These are phyloP conservation scores for Oldenlandia corymbosa DNA, from an alignment of 257 asterid genomes.

Conservation along the genomic window DNA sequence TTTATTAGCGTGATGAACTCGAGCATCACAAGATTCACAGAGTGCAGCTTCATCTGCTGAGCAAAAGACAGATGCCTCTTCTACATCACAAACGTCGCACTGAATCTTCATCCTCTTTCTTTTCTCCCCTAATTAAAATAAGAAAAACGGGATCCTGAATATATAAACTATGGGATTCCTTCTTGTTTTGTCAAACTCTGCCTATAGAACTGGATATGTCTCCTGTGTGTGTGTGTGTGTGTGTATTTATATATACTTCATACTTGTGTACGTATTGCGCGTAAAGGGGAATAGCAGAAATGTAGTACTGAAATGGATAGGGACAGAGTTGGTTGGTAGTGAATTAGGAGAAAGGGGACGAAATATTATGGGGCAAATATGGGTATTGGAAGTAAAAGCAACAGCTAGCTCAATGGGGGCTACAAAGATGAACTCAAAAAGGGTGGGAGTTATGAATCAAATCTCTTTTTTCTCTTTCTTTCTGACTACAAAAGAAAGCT, in stretches of 20 bases:
- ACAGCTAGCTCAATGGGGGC: slow-evolving; percentile 42
- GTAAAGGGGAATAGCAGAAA: too few relatives aligned
- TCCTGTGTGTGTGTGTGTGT: too few relatives aligned
- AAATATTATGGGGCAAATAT: slow-evolving; percentile 54
- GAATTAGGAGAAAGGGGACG: slow-evolving; percentile 41
- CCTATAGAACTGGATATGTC: too few relatives aligned
- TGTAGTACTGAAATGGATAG: slow-evolving; percentile 13
- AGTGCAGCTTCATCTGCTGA: slow-evolving; percentile 87
- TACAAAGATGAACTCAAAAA: too few relatives aligned
- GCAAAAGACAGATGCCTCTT: slow-evolving; percentile 69
- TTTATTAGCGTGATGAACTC: slow-evolving; percentile 73
- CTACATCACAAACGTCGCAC: slow-evolving; percentile 74
- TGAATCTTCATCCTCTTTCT: slow-evolving; percentile 73
- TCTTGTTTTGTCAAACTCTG: too few relatives aligned
- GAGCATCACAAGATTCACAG: slow-evolving; percentile 53
- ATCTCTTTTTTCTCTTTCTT: neutral
- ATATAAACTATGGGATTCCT: too few relatives aligned
- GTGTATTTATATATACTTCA: too few relatives aligned
- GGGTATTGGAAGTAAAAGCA: slow-evolving; percentile 31
- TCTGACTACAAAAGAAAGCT: slow-evolving; percentile 35
- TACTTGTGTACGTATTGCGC: too few relatives aligned
- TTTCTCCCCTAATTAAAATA: too few relatives aligned
- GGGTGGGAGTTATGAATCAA: slow-evolving; percentile 14
- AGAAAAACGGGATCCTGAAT: too few relatives aligned
- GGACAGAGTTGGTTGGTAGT: slow-evolving; percentile 24